Conservation (phyloP, 73 alveolate genomes). For the Paramecium caudatum region DNA sequence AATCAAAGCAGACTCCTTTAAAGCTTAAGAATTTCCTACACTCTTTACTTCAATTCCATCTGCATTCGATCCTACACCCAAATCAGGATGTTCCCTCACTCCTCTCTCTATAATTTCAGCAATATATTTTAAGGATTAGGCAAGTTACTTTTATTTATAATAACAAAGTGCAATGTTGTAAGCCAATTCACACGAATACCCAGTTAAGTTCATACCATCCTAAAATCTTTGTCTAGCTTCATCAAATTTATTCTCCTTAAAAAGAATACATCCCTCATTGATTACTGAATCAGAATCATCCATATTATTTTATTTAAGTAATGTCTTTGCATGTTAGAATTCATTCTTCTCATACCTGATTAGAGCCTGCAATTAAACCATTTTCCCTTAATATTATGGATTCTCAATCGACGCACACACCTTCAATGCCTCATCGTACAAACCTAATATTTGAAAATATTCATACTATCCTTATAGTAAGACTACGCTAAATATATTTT, state of each 20-base stretch:
- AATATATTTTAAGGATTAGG: slow-evolving; percentile 94
- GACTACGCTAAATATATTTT: slow-evolving; percentile 80
- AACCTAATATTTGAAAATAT: slow-evolving; percentile 68
- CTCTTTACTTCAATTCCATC: slow-evolving; percentile 96
- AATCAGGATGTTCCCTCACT: slow-evolving; percentile 99
- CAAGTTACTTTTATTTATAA: slow-evolving; percentile 95
- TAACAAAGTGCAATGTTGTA: slow-evolving; percentile 99
- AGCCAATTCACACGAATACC: slow-evolving; percentile 96
- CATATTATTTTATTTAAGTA: slow-evolving; percentile 82
- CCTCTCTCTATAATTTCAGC: slow-evolving; percentile 99
- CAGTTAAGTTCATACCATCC: slow-evolving; percentile 95
- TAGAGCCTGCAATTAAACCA: slow-evolving; percentile 87
- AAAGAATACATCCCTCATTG: slow-evolving; percentile 94
- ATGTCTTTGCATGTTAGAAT: slow-evolving; percentile 90
- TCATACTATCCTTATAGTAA: slow-evolving; percentile 76
- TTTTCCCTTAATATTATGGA: slow-evolving; percentile 82
- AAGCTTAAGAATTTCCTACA: slow-evolving; percentile 98
- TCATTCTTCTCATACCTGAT: slow-evolving; percentile 93
- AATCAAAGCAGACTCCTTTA: slow-evolving; percentile 97
- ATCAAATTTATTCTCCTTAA: slow-evolving; percentile 94
- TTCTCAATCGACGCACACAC: slow-evolving; percentile 87
- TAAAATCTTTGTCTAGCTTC: slow-evolving; percentile 95
- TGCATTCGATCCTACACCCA: slow-evolving; percentile 97
- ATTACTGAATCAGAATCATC: slow-evolving; percentile 91
- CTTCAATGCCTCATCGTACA: slow-evolving; percentile 91